Conservation (phyloP, 768 basidiomycete genomes). For the Trichaptum fuscoviolaceum region DNA sequence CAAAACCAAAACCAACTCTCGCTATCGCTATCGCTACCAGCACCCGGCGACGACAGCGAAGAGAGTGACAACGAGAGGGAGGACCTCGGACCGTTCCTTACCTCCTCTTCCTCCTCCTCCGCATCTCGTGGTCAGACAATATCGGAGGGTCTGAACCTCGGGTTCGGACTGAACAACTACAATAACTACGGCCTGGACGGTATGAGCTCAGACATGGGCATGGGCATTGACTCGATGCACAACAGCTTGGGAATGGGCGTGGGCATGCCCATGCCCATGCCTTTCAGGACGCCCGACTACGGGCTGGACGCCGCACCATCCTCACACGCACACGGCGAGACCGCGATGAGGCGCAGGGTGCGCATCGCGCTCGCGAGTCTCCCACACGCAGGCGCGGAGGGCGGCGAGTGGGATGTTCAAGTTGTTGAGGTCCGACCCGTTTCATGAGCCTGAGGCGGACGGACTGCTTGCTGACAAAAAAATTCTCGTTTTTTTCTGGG, state of each 20-base stretch:
- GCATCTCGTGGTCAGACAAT: background rate
- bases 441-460: no score
- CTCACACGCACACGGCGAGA: slow-evolving; percentile 17
- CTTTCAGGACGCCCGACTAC: slow-evolving; percentile 32
- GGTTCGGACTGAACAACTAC: slow-evolving; percentile 9
- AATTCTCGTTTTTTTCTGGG: no score
- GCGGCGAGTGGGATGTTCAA: slow-evolving; percentile 80
- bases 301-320: no score
- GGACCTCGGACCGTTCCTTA: background rate
- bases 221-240: slow-evolving; percentile 12
- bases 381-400: slow-evolving; percentile 56
- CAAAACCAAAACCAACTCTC: no score
- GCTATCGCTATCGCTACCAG: no score
- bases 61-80: slow-evolving; percentile 5
- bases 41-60: no score
- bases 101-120: slow-evolving; percentile 7
- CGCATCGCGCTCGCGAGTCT: slow-evolving; percentile 63
- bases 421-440: no score
- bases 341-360: slow-evolving; percentile 48
- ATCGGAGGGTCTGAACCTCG: slow-evolving; percentile 10
- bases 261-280: no score
- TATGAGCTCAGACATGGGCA: slow-evolving; percentile 12
- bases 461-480: background rate
- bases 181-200: no score
- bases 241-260: slow-evolving; percentile 13